A percentile compares a stretch with the other conserved stretches of the same genome.
These are phyloP conservation scores for Tetrahymena borealis DNA, from an alignment of 73 alveolate genomes.

Conservation along the genomic window DNA sequence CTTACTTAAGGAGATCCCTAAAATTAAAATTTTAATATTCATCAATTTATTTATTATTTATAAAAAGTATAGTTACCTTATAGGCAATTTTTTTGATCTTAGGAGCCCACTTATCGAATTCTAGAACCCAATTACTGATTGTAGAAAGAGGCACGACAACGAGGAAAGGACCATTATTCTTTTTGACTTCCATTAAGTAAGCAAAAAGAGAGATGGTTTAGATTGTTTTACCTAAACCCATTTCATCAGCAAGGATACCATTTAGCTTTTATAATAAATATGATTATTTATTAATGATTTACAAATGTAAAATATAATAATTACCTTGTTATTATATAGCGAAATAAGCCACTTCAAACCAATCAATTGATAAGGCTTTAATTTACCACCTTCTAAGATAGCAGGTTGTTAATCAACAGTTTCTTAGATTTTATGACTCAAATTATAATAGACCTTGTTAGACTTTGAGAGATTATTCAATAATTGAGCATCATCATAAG, in stretches of 20 bases:
- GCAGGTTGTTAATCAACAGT: conserved; percentile 78
- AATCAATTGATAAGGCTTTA: conserved; percentile 68
- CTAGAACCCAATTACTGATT: conserved; percentile 94
- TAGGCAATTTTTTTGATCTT: conserved; percentile 80
- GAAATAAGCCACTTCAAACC: conserved; percentile 96
- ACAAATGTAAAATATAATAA: background rate
- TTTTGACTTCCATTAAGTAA: conserved; percentile 82
- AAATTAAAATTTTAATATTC: background rate
- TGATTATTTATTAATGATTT: background rate
- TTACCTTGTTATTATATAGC: conserved; percentile 80
- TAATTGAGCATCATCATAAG: conserved; percentile 12
- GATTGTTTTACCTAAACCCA: conserved; percentile 99
- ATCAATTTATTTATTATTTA: background rate
- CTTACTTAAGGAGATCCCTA: conserved; percentile 79
- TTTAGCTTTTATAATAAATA: conserved; percentile 33
- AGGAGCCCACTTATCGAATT: conserved; percentile 98
- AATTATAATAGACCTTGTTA: conserved; percentile 75
- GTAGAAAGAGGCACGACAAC: conserved; percentile 97
- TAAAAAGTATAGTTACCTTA: conserved; percentile 22
- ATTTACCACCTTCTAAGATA: conserved; percentile 81
- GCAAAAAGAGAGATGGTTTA: conserved; percentile 89
- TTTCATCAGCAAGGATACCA: conserved; percentile 98
- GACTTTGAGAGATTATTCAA: conserved; percentile 48
- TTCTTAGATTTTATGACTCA: conserved; percentile 92
- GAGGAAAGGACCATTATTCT: conserved; percentile 94